Evolutionary conservation across 495 filamentous ascomycete genomes (phyloP).

Genomic region (Cercophora scortea): DNA sequence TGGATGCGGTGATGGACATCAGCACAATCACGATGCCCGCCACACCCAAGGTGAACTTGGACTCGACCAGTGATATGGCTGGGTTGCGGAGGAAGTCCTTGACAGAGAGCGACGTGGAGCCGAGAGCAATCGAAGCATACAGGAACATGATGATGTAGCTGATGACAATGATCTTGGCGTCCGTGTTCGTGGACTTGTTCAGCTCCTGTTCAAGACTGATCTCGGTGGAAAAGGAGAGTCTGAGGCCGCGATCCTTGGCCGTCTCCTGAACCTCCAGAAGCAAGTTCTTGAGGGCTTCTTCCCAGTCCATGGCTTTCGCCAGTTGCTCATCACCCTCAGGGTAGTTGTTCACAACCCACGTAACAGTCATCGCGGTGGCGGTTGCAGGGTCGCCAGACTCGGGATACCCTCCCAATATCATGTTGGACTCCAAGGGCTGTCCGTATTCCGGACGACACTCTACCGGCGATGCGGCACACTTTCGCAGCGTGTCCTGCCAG

Average conservation of each 20-base stretch:
- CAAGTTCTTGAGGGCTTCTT: constrained; percentile 62
- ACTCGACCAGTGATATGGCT: constrained; percentile 76
- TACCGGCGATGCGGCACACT: constrained; percentile 70
- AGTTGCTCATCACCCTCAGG: constrained; percentile 62
- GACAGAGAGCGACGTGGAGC: constrained; percentile 73
- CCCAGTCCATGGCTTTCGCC: constrained; percentile 78
- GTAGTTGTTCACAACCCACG: constrained; percentile 94
- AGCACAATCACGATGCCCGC: constrained; percentile 90
- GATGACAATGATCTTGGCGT: constrained; percentile 93
- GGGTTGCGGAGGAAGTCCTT: constrained; percentile 71
- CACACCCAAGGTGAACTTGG: constrained; percentile 89
- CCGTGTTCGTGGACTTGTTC: constrained; percentile 95
- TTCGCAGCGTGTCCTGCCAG: constrained; percentile 61
- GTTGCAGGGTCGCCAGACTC: constrained; percentile 59
- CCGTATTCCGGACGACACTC: constrained; percentile 79
- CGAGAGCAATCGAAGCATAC: constrained; percentile 86
- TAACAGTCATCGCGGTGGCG: constrained; percentile 72
- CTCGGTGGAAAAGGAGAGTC: constrained; percentile 91
- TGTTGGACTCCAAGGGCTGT: constrained; percentile 74
- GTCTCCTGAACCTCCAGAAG: constrained; percentile 70
- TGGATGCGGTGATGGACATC: constrained; percentile 93
- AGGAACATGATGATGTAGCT: constrained; percentile 99
- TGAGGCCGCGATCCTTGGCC: constrained; percentile 65
- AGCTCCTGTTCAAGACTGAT: constrained; percentile 86
- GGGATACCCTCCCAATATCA: constrained; percentile 78